These are phyloP conservation scores for Cutaneotrichosporon mucoides DNA, from an alignment of 1,284 basidiomycete species.

Conservation along the genomic window DNA sequence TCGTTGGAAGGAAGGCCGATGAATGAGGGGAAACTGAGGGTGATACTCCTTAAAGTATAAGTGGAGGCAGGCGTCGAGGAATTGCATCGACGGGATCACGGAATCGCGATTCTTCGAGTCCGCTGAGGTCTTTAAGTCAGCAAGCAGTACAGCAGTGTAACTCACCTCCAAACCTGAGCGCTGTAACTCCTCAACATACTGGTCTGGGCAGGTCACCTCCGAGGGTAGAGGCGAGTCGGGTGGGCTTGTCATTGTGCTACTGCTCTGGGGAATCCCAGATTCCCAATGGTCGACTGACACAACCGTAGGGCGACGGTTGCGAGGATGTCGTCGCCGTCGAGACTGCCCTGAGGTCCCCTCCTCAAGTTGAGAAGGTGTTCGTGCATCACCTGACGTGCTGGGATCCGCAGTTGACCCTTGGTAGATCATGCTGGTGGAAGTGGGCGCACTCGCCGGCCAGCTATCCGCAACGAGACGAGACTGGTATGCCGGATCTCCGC, in stretches of 20 bases:
- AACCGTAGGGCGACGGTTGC: neutral
- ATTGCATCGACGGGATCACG: constrained; percentile 16
- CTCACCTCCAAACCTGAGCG: neutral
- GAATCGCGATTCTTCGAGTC: neutral
- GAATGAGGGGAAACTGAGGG: constrained; percentile 36
- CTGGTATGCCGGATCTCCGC: neutral
- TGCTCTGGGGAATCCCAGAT: neutral
- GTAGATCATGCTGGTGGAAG: too few species aligned
- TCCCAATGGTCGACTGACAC: constrained; percentile 10
- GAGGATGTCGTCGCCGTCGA: too few species aligned
- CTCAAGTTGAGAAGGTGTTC: too few species aligned
- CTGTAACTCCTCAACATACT: constrained; percentile 8
- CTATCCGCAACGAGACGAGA: neutral
- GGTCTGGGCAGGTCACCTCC: constrained; percentile 4
- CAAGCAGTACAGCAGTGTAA: neutral
- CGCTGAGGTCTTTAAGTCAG: neutral
- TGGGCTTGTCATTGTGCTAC: neutral
- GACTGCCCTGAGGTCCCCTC: too few species aligned
- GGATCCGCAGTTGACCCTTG: too few species aligned
- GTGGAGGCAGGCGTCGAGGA: constrained; percentile 20
- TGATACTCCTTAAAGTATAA: constrained; percentile 44
- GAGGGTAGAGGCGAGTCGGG: constrained; percentile 7
- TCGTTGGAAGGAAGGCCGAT: constrained; percentile 29
- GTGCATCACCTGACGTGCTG: too few species aligned
- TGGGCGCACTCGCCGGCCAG: too few species aligned